Base-by-base conservation (phyloP, 768 basidiomycete genomes). In the Pseudohyphozyma bogoriensis region DNA sequence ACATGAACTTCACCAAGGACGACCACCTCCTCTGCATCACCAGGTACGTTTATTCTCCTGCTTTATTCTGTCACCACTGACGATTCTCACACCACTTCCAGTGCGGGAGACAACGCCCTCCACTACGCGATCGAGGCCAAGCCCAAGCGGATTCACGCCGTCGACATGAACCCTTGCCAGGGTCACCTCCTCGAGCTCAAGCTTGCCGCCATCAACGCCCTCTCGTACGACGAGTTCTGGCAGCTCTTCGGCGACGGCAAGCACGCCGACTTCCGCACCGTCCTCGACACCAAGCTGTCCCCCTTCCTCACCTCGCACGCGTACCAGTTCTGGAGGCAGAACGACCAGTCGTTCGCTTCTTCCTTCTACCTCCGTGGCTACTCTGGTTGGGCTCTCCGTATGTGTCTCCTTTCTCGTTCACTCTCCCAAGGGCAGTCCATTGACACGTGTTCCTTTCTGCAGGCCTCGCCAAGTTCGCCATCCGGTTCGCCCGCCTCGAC, bases 21-120 rank as follows among this genome's bases (percentile, higher is more conserved):
- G 86, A 88, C 73, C 78, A 81, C 1, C 78, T 87, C 70, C 77
- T 87, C 16, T 81, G 83, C 22, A 86, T 88, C 67, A 87, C 85
- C 1, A 83, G 81, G 37, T 37, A 37, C 10, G 37, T 18, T 18
- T 37, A 10, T 37, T 18, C 18, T 37, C 11, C 37, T 37, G 11
- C 37, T 37, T 37, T 37, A 37, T 37, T 10, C 10, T 10, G 18
- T 37, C 11, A 37, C 11, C 37, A 37, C 37, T 37, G 37, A 37
- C n/a, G n/a, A n/a, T n/a, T n/a, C 18, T 37, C 37, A 37, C 37
- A 37, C 37, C 37, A 46, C 12, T 28, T 13, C 4, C 24, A 4
- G 7, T 46, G 86, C 85, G 4, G 86, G 86, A 0, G 86, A 87
- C 72, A 88, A 88, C 70, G 84, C 85, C 3, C 75, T 88, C 37